Evolutionary conservation across 2,329 filamentous ascomycete species (phyloP), one percentile per base, ranked within the genome.

Genomic region (Cladorrhinum sp.): DNA sequence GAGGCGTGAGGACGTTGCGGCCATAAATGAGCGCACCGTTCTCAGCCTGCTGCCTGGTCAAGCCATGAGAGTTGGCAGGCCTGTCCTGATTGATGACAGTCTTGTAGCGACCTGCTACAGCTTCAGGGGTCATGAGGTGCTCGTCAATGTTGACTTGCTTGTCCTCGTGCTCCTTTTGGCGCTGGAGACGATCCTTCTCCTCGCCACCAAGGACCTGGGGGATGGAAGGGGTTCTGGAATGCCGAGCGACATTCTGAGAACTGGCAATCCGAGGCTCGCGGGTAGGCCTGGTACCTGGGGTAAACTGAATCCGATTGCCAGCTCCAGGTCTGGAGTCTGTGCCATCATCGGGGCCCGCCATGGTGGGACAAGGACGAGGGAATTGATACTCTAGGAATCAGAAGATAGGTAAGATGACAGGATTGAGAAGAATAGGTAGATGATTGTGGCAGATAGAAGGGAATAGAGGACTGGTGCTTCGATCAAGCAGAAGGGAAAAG

Each of bases 131-230:
- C 58, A 65, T 59, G 49, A 65, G 63, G 39, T 65, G 63, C 56
- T 65, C 63, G 30, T 58, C 56, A 24, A 65, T 58, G 33, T 65
- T 57, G 52, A 65, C 58, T 21, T 61, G 50, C 49, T 62, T 65
- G 16, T 18, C 42, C 18, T 60, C 55, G 8, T 57, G 21, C 28
- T 60, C 57, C 24, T 58, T 49, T 20, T 61, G 53, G 16, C 48
- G 58, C 18, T 57, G 30, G 20, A 56, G 61, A 33, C 52, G 55
- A 53, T 55, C 55, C 30, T 36, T 48, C 24, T 62, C 63, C 53
- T 61, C 60, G 16, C 55, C 58, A 3, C 58, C 56, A 33, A 64
- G 33, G 55, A 64, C 59, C 23, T 58, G 62, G 16, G 62, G 62
- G 10, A 64, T 61, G 16, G 62, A 64, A 30, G 53, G 42, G n/a